A percentile compares a stretch with the other conserved stretches of the same genome.
phyloP scores from a whole-genome alignment of 2,329 filamentous ascomycete species.

The Xylariaceae sp. region DNA sequence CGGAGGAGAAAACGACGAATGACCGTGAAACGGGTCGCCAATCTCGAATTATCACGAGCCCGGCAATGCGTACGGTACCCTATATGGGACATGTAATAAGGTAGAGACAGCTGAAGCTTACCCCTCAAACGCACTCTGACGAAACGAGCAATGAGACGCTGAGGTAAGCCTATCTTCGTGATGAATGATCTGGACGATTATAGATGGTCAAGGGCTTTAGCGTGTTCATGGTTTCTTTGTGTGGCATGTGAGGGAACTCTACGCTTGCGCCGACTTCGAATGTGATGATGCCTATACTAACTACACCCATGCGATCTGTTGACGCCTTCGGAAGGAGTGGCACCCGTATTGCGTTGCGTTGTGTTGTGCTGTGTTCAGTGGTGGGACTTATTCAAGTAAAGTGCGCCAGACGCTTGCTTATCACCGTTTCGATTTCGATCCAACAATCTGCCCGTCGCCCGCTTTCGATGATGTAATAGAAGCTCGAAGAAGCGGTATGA shows the following conservation, averaged over 20 bases:
- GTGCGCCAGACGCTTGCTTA: neutral
- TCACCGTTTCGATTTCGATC: neutral
- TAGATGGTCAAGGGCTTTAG: too few species aligned
- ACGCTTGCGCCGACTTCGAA: neutral
- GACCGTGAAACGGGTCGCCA: neutral
- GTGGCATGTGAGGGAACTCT: neutral
- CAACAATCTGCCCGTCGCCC: neutral
- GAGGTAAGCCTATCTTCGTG: conserved; percentile 15
- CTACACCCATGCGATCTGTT: neutral
- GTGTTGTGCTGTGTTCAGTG: too few species aligned
- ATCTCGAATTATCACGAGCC: neutral
- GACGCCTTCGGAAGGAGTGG: neutral
- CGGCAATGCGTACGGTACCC: conserved; percentile 9
- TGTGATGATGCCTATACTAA: neutral
- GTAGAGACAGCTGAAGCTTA: conserved; percentile 13
- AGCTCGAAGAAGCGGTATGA: neutral
- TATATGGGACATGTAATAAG: conserved; percentile 5
- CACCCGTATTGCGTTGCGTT: too few species aligned
- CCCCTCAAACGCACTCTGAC: conserved; percentile 14
- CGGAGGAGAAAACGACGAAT: neutral
- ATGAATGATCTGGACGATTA: neutral
- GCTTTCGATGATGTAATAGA: neutral
- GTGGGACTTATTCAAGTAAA: too few species aligned
- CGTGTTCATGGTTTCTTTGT: too few species aligned
- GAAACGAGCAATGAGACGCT: conserved; percentile 11